Conservation (phyloP, 352 stramenopile species). For the Globisporangium canariense region DNA sequence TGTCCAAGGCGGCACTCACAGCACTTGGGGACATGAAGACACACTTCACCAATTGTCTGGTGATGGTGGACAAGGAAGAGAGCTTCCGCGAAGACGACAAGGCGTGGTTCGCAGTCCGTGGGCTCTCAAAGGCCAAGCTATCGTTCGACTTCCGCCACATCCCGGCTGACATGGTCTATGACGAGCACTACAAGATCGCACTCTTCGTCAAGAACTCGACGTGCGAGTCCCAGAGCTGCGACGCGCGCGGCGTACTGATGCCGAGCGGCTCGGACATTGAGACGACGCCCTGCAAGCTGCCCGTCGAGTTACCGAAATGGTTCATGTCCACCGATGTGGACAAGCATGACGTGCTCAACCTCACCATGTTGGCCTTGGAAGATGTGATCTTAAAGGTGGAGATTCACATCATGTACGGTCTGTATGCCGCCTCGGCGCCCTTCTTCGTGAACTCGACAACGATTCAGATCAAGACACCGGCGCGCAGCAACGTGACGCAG, state of each 20-base stretch:
- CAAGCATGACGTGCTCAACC: constrained; percentile 93
- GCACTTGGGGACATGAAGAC: constrained; percentile 21
- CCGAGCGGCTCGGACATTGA: constrained; percentile 73
- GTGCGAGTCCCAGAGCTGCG: constrained; percentile 87
- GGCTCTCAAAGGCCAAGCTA: constrained; percentile 90
- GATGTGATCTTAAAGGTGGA: constrained; percentile 95
- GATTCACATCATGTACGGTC: constrained; percentile 93
- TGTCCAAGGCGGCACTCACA: constrained; percentile 20
- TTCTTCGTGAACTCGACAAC: constrained; percentile 93
- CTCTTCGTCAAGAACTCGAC: constrained; percentile 93
- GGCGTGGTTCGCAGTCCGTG: constrained; percentile 91
- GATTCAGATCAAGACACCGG: constrained; percentile 76
- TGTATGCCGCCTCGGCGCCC: constrained; percentile 80
- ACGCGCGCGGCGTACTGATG: constrained; percentile 45
- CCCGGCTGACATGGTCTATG: constrained; percentile 88
- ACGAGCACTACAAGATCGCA: constrained; percentile 95
- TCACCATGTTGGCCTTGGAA: constrained; percentile 94
- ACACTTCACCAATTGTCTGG: constrained; percentile 34
- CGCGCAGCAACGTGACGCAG: constrained; percentile 68
- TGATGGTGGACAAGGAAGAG: constrained; percentile 61
- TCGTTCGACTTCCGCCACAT: constrained; percentile 95
- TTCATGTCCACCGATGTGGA: constrained; percentile 88
- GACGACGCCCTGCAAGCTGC: constrained; percentile 89
- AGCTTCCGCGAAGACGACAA: constrained; percentile 70
- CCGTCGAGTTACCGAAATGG: constrained; percentile 88